Conservation (phyloP, 2,329 filamentous ascomycete genomes). For the Xylaria sp. region DNA sequence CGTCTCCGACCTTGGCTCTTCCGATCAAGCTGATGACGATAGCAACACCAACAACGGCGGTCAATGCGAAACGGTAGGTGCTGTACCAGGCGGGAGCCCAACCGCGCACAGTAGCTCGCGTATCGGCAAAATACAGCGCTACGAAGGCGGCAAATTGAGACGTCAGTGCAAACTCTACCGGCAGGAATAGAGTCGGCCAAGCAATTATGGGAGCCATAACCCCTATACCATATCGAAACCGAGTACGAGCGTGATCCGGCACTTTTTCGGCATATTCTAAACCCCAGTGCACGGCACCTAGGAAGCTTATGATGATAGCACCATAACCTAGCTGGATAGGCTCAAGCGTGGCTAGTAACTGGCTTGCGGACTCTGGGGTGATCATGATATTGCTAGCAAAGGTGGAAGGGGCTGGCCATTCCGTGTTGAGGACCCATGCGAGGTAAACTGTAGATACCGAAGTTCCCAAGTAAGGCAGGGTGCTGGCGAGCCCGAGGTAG, state of each 20-base stretch:
- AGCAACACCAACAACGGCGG: slow-evolving; percentile 82
- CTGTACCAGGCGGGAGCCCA: slow-evolving; percentile 87
- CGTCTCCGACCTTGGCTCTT: slow-evolving; percentile 72
- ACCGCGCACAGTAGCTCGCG: slow-evolving; percentile 71
- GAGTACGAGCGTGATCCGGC: slow-evolving; percentile 66
- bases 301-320: slow-evolving; percentile 90
- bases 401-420: slow-evolving; percentile 61
- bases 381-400: slow-evolving; percentile 70
- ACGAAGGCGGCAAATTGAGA: slow-evolving; percentile 85
- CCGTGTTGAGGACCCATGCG: slow-evolving; percentile 79
- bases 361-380: slow-evolving; percentile 71
- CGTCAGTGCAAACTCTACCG: slow-evolving; percentile 83
- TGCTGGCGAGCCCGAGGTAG: slow-evolving; percentile 74
- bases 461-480: slow-evolving; percentile 84
- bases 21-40: slow-evolving; percentile 84
- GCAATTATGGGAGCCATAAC: slow-evolving; percentile 79
- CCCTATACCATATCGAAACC: slow-evolving; percentile 82
- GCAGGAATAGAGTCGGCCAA: slow-evolving; percentile 88
- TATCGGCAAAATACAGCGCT: slow-evolving; percentile 83
- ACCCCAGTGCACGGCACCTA: slow-evolving; percentile 93
- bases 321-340: slow-evolving; percentile 91
- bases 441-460: slow-evolving; percentile 83
- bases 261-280: slow-evolving; percentile 79
- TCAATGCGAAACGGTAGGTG: slow-evolving; percentile 89
- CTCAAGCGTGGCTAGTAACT: slow-evolving; percentile 76